Percentiles rank a stretch among this genome's conserved stretches.
These are phyloP conservation scores for Coemansia sp. DNA, from an alignment of 192 early-diverging fungal species.

Conservation along the genomic window DNA sequence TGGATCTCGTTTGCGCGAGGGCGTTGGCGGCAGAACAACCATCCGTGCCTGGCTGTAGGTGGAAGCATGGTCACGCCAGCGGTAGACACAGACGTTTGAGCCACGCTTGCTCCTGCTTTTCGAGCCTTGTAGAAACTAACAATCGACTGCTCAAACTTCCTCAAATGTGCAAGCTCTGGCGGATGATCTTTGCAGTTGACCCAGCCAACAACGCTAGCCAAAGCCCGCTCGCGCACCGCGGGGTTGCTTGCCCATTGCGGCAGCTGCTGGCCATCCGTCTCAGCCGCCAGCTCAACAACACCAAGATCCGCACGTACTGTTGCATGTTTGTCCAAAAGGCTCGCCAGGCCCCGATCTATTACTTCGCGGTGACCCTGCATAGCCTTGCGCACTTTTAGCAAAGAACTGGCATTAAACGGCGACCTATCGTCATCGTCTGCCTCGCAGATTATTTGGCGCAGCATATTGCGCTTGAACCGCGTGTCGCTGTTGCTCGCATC, in stretches of 20 bases:
- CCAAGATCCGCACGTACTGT: slow-evolving; percentile 14
- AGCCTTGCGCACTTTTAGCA: slow-evolving; percentile 24
- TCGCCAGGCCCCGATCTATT: slow-evolving; percentile 13
- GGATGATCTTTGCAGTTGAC: slow-evolving; percentile 29
- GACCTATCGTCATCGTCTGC: slow-evolving; percentile 8
- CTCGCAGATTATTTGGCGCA: slow-evolving; percentile 28
- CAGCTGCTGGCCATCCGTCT: background rate
- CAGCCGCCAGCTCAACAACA: slow-evolving; percentile 15
- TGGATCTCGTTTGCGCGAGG: slow-evolving; percentile 26
- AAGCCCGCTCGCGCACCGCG: slow-evolving; percentile 38
- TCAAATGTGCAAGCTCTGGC: slow-evolving; percentile 40
- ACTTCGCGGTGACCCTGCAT: slow-evolving; percentile 43
- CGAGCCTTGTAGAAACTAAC: slow-evolving; percentile 3
- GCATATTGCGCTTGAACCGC: slow-evolving; percentile 31
- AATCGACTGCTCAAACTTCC: slow-evolving; percentile 18
- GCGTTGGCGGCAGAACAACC: slow-evolving; percentile 41
- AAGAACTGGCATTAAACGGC: slow-evolving; percentile 14
- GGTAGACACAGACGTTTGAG: background rate
- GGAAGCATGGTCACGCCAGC: slow-evolving; percentile 32
- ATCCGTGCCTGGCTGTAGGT: slow-evolving; percentile 21
- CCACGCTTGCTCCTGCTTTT: background rate
- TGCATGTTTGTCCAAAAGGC: slow-evolving; percentile 11
- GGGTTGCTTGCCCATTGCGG: slow-evolving; percentile 25
- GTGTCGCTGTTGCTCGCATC: slow-evolving; percentile 42
- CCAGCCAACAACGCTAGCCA: slow-evolving; percentile 30